Evolutionary conservation across 305 asterid species (phyloP).

Genomic region (Rubia tinctorum): DNA sequence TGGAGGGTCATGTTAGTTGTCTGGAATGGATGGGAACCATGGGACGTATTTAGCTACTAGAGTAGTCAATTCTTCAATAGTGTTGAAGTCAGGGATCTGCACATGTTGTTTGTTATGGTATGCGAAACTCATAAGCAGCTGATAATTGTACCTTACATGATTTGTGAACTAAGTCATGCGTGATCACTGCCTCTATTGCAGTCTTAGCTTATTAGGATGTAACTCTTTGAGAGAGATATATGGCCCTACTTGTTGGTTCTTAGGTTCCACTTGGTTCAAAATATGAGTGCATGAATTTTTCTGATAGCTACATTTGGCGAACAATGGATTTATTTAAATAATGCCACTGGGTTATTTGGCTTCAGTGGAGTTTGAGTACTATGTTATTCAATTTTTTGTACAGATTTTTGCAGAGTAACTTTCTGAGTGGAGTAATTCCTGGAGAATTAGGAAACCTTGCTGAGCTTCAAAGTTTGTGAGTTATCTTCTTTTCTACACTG

Average conservation of each 20-base stretch:
- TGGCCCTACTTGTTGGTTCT: background rate
- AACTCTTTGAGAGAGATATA: background rate
- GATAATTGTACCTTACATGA: background rate
- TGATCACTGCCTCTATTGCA: background rate
- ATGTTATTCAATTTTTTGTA: slow-evolving; percentile 16
- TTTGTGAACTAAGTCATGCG: background rate
- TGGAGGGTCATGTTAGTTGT: background rate
- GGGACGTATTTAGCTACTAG: background rate
- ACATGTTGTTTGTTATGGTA: background rate
- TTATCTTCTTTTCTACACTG: slow-evolving; percentile 15
- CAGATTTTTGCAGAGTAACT: slow-evolving; percentile 97
- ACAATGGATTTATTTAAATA: background rate
- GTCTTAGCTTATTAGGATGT: background rate
- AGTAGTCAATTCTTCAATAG: background rate
- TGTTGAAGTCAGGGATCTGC: background rate
- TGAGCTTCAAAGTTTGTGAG: slow-evolving; percentile 79
- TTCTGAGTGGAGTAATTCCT: slow-evolving; percentile 84
- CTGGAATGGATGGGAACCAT: slow-evolving; percentile 1
- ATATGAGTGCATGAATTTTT: background rate
- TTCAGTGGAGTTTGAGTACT: background rate
- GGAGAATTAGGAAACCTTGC: slow-evolving; percentile 79
- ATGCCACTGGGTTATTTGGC: background rate
- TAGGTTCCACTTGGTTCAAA: background rate
- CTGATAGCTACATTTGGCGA: background rate
- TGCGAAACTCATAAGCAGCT: background rate